Evolutionary conservation across 2,329 filamentous ascomycete species (phyloP).

Genomic region (Colletotrichum spinosum): DNA sequence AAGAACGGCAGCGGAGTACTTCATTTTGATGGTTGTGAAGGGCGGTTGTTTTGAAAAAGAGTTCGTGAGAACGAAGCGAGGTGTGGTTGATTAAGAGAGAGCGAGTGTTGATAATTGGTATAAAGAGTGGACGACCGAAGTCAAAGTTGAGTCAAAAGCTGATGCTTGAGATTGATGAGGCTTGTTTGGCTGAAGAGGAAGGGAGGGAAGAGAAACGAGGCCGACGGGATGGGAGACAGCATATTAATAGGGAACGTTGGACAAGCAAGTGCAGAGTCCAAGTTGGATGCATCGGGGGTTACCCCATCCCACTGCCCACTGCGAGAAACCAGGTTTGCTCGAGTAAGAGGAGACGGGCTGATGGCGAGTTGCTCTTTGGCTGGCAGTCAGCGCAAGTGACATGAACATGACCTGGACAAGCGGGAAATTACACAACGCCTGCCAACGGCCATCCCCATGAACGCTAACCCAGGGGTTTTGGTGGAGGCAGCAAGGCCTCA

Average conservation of each 20-base stretch:
- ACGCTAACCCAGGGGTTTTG: constrained; percentile 38
- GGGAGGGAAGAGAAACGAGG: constrained; percentile 42
- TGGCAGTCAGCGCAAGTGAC: constrained; percentile 10
- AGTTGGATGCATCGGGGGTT: too few relatives aligned
- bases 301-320: not conserved
- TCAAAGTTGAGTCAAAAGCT: constrained; percentile 59
- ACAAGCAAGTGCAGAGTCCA: constrained; percentile 13
- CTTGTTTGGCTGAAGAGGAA: constrained; percentile 57
- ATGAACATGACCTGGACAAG: not conserved
- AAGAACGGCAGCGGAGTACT: constrained; percentile 67
- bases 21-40: constrained; percentile 65
- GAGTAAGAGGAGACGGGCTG: constrained; percentile 27
- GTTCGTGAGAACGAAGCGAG: constrained; percentile 46
- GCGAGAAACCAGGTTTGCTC: not conserved
- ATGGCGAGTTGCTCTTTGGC: too few relatives aligned
- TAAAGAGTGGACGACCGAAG: constrained; percentile 71
- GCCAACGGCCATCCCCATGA: constrained; percentile 29
- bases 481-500: constrained; percentile 37
- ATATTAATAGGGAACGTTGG: constrained; percentile 58
- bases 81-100: constrained; percentile 44
- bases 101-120: constrained; percentile 48
- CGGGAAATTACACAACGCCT: constrained; percentile 38
- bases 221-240: constrained; percentile 48
- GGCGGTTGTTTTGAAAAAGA: constrained; percentile 41
- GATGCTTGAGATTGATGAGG: constrained; percentile 50